phyloP scores from a whole-genome alignment of 2,329 filamentous ascomycete genomes.

The Coniochaeta hoffmannii region DNA sequence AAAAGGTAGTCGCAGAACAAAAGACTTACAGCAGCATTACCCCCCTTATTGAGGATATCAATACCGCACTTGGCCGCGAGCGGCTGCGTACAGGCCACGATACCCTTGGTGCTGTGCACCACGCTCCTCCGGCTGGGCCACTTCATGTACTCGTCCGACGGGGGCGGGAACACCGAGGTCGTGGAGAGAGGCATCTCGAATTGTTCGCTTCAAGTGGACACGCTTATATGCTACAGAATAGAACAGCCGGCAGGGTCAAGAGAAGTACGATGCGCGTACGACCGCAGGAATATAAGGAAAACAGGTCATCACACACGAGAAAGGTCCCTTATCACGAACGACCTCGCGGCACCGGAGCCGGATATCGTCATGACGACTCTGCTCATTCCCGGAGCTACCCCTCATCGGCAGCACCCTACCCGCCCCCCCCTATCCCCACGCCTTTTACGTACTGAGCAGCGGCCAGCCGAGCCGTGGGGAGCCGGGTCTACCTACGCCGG shows the following conservation, averaged over 20 bases:
- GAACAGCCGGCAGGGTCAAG: too few species aligned
- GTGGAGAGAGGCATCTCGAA: constrained; percentile 39
- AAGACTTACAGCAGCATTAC: constrained; percentile 78
- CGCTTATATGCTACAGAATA: too few species aligned
- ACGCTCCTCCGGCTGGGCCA: constrained; percentile 82
- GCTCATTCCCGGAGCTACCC: background rate
- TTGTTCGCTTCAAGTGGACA: background rate
- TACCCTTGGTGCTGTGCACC: constrained; percentile 87
- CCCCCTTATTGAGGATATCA: constrained; percentile 74
- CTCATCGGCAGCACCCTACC: background rate
- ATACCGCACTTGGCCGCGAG: constrained; percentile 84
- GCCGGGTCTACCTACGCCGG: background rate
- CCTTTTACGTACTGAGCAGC: background rate
- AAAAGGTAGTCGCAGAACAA: constrained; percentile 1
- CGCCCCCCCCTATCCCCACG: background rate
- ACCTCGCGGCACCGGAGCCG: background rate
- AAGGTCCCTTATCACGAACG: too few species aligned
- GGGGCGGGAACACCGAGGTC: constrained; percentile 37
- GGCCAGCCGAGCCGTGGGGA: background rate
- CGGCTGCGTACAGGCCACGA: constrained; percentile 84
- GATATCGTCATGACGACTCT: background rate
- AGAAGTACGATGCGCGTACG: background rate
- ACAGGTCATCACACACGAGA: background rate
- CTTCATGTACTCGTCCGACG: constrained; percentile 45
- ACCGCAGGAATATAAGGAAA: background rate